Base-by-base conservation (phyloP, 106 monocot genomes). In the Ottelia alismoides region DNA sequence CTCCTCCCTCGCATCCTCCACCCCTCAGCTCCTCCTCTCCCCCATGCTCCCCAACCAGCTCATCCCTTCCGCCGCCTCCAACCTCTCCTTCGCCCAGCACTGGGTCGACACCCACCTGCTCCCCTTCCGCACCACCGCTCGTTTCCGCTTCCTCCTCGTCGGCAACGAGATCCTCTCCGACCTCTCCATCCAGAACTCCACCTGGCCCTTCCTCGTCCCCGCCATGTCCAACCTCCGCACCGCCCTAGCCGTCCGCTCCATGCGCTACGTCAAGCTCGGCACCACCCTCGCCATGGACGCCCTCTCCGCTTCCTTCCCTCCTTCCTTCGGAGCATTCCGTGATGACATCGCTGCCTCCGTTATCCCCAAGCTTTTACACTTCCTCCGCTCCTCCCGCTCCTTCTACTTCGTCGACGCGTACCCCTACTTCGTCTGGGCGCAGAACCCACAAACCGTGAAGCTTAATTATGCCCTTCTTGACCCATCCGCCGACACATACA, bases 361-460 rank as follows among this genome's bases (percentile, higher is more conserved):
- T 22, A 9, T 78, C 23, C 67, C 45, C 50, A 70, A 77, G 17
- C 25, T 83, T 49, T 74, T 83, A 32, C 55, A 56, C 66, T 83
- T 83, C 59, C 58, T 78, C 20, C 55, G 64, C 5, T 70, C 70
- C 14, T 78, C 82, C 0, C 51, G 35, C 40, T 57, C 77, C 0
- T 57, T 70, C 0, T 82, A 78, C 74, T 74, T 74, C 77, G 70
- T 83, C 28, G 74, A 74, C 59, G 76, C 71, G 0, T 85, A 92
- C 68, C 84, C 92, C 0, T 92, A 70, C 78, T 85, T 85, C 30
- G 85, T 81, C 3, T 87, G 87, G 87, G 60, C 82, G 4, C 24
- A 31, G 1, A 75, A 75, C 66, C 62, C 74, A 55, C 82, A 54
- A 48, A 3, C 31, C 24, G 16, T 73, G 76, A 85, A 78, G 11